Percentiles rank a stretch among this genome's conserved stretches.
These are phyloP conservation scores for Hypoxylon sp. DNA, from an alignment of 2,329 filamentous ascomycete genomes.

Conservation along the genomic window DNA sequence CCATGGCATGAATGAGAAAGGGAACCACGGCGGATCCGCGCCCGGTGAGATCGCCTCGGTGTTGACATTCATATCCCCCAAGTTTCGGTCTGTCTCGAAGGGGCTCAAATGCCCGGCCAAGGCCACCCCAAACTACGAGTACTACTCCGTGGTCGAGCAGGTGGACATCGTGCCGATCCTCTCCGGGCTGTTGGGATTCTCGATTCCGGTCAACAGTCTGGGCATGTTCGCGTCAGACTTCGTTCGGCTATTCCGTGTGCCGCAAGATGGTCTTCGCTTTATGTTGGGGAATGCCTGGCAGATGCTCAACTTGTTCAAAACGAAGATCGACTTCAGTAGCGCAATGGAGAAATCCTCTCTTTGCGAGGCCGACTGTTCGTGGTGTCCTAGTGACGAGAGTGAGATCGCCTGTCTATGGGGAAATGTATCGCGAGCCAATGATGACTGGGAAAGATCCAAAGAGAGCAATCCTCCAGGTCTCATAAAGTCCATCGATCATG, in stretches of 20 bases:
- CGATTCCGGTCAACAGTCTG: slow-evolving; percentile 72
- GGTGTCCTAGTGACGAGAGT: neutral
- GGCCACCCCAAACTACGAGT: slow-evolving; percentile 65
- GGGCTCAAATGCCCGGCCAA: slow-evolving; percentile 51
- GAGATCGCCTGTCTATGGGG: slow-evolving; percentile 1
- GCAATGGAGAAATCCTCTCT: neutral
- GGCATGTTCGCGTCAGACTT: slow-evolving; percentile 72
- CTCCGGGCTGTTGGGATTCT: slow-evolving; percentile 71
- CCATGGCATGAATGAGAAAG: slow-evolving; percentile 81
- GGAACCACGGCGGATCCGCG: slow-evolving; percentile 77
- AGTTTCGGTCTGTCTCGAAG: slow-evolving; percentile 57
- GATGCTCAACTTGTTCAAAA: slow-evolving; percentile 66
- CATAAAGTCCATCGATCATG: neutral
- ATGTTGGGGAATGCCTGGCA: slow-evolving; percentile 69
- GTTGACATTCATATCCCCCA: slow-evolving; percentile 75
- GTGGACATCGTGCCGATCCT: slow-evolving; percentile 77
- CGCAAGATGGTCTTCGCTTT: slow-evolving; percentile 58
- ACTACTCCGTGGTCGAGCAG: slow-evolving; percentile 72
- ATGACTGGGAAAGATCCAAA: neutral
- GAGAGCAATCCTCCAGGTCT: neutral
- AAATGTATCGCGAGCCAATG: neutral
- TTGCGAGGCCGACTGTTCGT: neutral
- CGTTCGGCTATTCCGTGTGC: slow-evolving; percentile 35
- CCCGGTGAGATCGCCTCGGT: slow-evolving; percentile 79
- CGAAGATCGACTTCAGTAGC: slow-evolving; percentile 59